Base-by-base conservation (phyloP, 2,329 filamentous ascomycete genomes). In the Xylariaceae sp. region DNA sequence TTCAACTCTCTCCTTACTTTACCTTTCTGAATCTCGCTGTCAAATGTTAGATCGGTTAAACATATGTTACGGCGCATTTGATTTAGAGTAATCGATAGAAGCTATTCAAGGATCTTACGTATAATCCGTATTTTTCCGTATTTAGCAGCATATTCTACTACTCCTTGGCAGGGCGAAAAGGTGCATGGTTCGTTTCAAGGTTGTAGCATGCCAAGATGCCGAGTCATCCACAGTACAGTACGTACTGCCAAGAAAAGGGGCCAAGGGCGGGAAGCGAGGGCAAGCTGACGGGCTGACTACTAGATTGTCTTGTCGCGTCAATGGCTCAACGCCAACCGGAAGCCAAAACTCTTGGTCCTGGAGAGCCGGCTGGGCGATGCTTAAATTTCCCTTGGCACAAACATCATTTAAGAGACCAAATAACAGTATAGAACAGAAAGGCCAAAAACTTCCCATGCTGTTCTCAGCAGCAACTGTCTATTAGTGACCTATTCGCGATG, bases 301-400 rank as follows among this genome's bases (percentile, higher is more conserved):
- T 53, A 41, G 50, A 4, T 41, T 9, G 40, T 51, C 50, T 61
- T 49, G 56, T 59, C 52, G 40, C 46, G 52, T 44, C 33, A 9
- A 28, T 46, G 37, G 48, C 52, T 59, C 48, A 48, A 50, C 56
- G 56, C 56, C 56, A 53, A 33, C 31, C 31, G 46, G 40, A 62
- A 52, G 56, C 59, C 59, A 56, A 59, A 62, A 53, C 44, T 52
- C 55, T 61, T 58, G 51, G 51, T 51, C 28, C 45, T 47, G 45
- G 45, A 47, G 36, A 54, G 46, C 55, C 55, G 55, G 50, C 51
- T 58, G 40, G 58, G 58, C 50, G 51, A 53, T 29, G 41, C 28
- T 59, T 51, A 53, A 52, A 41, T 34, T 8, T 28, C 33, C 14
- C 56, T 59, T 58, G 55, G 55, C 55, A 43, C 14, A 7, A 7